Evolutionary conservation across 2,329 filamentous ascomycete species (phyloP).

Genomic region (Aspergillus sp.): DNA sequence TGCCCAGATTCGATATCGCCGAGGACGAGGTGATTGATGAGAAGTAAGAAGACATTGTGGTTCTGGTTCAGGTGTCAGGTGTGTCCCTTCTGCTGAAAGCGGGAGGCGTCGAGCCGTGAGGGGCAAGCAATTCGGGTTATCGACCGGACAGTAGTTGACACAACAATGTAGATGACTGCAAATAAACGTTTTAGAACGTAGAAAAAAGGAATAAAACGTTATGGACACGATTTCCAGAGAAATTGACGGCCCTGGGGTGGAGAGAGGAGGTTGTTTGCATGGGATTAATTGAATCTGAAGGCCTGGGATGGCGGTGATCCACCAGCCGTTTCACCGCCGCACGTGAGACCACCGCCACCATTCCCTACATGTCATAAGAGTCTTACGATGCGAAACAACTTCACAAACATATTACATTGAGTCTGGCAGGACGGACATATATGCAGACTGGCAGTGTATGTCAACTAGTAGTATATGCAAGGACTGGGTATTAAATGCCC

Average conservation of each 20-base stretch:
- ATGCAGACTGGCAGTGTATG: constrained; percentile 3
- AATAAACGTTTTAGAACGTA: too few species aligned
- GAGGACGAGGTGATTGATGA: constrained; percentile 54
- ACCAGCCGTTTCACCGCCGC: not conserved
- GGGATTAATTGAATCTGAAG: too few species aligned
- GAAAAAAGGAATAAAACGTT: too few species aligned
- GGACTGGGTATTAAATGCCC: constrained; percentile 30
- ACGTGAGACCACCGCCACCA: not conserved
- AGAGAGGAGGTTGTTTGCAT: too few species aligned
- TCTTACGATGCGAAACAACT: too few species aligned
- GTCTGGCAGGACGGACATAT: constrained; percentile 2
- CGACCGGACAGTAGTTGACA: too few species aligned
- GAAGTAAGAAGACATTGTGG: constrained; percentile 73
- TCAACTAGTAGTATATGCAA: constrained; percentile 23
- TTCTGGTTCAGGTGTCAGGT: not conserved
- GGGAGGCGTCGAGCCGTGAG: not conserved
- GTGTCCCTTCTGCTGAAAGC: not conserved
- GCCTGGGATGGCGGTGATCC: too few species aligned
- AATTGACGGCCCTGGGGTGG: too few species aligned
- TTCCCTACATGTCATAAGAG: too few species aligned
- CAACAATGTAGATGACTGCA: too few species aligned
- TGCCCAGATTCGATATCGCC: constrained; percentile 49
- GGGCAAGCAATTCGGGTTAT: too few species aligned
- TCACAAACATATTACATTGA: constrained; percentile 1
- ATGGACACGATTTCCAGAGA: too few species aligned